Conservation (phyloP, 495 filamentous ascomycete species). For the Chaetomium tenue region DNA sequence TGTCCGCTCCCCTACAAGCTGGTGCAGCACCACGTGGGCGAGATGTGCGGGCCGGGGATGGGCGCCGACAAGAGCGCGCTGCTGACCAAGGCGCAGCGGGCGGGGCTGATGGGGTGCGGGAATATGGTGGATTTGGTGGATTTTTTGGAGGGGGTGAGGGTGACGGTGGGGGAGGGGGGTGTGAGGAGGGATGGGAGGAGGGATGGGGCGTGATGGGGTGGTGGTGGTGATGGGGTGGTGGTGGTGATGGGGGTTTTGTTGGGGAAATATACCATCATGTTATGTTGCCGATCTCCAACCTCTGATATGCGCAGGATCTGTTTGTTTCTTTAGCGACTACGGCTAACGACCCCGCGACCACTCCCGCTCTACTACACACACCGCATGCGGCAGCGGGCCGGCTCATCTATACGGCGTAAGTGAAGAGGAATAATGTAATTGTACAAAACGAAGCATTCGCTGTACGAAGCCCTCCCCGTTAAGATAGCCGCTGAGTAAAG, state of each 20-base stretch:
- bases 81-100: slow-evolving; percentile 53
- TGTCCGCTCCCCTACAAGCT: slow-evolving; percentile 59
- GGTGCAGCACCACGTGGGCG: slow-evolving; percentile 59
- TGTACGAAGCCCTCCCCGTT: neutral
- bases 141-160: slow-evolving; percentile 53
- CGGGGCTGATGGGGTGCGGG: slow-evolving; percentile 47
- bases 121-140: slow-evolving; percentile 60
- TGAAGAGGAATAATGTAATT: neutral
- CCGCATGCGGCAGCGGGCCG: neutral
- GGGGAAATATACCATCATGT: neutral
- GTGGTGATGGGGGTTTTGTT: neutral
- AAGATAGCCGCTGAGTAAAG: neutral
- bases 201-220: slow-evolving; percentile 8
- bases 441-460: neutral
- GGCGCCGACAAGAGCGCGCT: slow-evolving; percentile 46
- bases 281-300: no score
- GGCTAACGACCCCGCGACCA: neutral
- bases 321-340: neutral
- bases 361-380: neutral
- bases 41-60: slow-evolving; percentile 60
- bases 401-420: neutral
- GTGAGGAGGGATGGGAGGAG: slow-evolving; percentile 24
- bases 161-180: slow-evolving; percentile 45
- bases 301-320: neutral
- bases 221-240: neutral